Percentiles rank a stretch among this genome's conserved stretches.
Conservation (phyloP, 768 basidiomycete species). For the Auricularia sp. region DNA sequence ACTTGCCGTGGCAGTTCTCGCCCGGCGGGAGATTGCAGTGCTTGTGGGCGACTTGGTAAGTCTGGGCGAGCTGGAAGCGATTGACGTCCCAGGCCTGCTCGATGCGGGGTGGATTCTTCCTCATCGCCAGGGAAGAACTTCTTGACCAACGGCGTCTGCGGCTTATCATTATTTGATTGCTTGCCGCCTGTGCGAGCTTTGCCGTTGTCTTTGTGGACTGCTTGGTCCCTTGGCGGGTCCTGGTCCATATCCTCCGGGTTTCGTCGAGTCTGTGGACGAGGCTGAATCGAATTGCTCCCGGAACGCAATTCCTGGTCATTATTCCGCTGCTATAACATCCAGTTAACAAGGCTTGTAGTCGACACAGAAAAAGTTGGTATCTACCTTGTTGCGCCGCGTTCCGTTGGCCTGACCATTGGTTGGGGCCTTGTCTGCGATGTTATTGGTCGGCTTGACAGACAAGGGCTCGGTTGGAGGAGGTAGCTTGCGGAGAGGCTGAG, state of each 20-base stretch:
- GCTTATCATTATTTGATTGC: not conserved
- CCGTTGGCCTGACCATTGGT: not conserved
- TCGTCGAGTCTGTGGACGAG: not conserved
- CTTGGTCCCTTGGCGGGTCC: not conserved
- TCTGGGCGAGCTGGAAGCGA: too few relatives aligned
- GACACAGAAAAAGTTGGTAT: not conserved
- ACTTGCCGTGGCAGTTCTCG: too few relatives aligned
- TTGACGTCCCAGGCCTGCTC: not conserved
- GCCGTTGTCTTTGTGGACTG: not conserved
- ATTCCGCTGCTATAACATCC: not conserved
- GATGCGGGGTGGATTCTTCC: slow-evolving; percentile 43
- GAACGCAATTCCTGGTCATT: not conserved
- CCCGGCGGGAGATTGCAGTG: too few relatives aligned
- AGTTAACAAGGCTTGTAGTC: not conserved
- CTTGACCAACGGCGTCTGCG: slow-evolving; percentile 31
- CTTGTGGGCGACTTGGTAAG: too few relatives aligned
- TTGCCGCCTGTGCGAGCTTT: not conserved
- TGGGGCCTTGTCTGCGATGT: not conserved
- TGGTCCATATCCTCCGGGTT: not conserved
- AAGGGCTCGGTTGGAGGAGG: not conserved
- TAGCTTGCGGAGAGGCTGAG: slow-evolving; percentile 29
- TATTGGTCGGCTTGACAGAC: too few relatives aligned
- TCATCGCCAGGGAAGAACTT: slow-evolving; percentile 80
- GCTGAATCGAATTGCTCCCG: not conserved
- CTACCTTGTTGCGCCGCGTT: not conserved